Evolutionary conservation across 2,329 filamentous ascomycete genomes (phyloP).

Genomic region (Akanthomyces uredinophilus): DNA sequence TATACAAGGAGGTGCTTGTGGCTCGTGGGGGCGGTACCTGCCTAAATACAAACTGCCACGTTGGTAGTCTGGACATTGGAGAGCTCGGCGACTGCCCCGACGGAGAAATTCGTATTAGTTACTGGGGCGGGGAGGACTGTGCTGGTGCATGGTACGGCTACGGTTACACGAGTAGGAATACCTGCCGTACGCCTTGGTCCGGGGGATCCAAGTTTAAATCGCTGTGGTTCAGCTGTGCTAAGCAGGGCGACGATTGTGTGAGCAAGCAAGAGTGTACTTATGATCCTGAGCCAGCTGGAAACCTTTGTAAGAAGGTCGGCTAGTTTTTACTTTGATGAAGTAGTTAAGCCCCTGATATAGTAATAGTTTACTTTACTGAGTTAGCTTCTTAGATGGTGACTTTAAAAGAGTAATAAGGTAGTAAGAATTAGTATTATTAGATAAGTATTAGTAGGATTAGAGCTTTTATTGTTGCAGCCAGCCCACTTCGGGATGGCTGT

Average conservation of each 20-base stretch:
- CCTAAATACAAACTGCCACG: neutral
- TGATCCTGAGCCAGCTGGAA: too few relatives aligned
- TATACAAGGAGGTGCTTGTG: too few relatives aligned
- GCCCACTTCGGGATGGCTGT: too few relatives aligned
- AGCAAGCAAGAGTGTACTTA: neutral
- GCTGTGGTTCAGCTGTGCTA: neutral
- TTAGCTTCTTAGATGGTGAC: too few relatives aligned
- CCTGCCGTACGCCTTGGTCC: neutral
- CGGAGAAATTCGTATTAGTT: constrained; percentile 2
- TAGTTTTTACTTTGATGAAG: too few relatives aligned
- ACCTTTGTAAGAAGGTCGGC: too few relatives aligned
- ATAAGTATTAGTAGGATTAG: too few relatives aligned
- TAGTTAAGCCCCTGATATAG: too few relatives aligned
- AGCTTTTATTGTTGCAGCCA: too few relatives aligned
- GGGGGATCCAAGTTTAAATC: neutral
- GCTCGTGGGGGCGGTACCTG: neutral
- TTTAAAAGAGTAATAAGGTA: too few relatives aligned
- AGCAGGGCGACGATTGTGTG: neutral
- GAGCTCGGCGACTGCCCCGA: neutral
- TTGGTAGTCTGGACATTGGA: neutral
- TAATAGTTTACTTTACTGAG: too few relatives aligned
- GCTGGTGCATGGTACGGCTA: neutral
- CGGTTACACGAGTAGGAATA: neutral
- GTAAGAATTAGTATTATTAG: too few relatives aligned
- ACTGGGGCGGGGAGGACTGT: neutral